These are phyloP conservation scores for Amanita polypyramis DNA, from an alignment of 768 basidiomycete genomes.

Conservation along the genomic window DNA sequence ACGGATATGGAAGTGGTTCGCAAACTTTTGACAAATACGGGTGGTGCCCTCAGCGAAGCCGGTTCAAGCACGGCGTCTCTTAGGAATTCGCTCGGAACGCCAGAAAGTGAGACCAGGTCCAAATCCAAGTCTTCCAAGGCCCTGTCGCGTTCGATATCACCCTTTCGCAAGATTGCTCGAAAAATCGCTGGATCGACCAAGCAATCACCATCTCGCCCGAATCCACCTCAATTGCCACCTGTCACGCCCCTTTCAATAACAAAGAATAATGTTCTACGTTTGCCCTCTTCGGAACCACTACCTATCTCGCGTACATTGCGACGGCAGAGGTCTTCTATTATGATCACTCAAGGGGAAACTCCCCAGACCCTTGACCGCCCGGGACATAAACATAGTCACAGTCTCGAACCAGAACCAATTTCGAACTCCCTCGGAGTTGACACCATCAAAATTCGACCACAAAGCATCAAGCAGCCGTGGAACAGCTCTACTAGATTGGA, in stretches of 20 bases:
- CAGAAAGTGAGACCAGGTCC: constrained; percentile 39
- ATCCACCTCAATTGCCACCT: constrained; percentile 23
- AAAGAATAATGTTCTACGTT: constrained; percentile 27
- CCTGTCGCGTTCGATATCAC: constrained; percentile 70
- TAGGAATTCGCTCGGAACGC: constrained; percentile 54
- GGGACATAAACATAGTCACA: constrained; percentile 59
- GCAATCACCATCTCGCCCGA: constrained; percentile 33
- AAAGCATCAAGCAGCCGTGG: constrained; percentile 46
- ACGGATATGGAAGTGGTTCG: constrained; percentile 70
- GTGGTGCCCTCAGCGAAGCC: constrained; percentile 47
- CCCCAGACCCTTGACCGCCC: constrained; percentile 48
- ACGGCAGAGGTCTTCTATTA: constrained; percentile 53
- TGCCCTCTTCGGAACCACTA: constrained; percentile 46
- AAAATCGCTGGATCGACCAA: constrained; percentile 41
- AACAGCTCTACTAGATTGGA: constrained; percentile 76
- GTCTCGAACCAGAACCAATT: constrained; percentile 62
- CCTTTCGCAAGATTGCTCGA: constrained; percentile 67
- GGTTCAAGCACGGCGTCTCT: constrained; percentile 52
- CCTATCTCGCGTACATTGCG: constrained; percentile 26
- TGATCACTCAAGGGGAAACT: constrained; percentile 26
- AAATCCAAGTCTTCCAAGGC: constrained; percentile 40
- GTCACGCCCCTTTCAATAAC: constrained; percentile 38
- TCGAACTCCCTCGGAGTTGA: constrained; percentile 34
- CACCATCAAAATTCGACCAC: constrained; percentile 24
- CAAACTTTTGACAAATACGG: constrained; percentile 42